These are phyloP conservation scores for Lactarius trivialis DNA, from an alignment of 768 basidiomycete species.

Conservation along the genomic window DNA sequence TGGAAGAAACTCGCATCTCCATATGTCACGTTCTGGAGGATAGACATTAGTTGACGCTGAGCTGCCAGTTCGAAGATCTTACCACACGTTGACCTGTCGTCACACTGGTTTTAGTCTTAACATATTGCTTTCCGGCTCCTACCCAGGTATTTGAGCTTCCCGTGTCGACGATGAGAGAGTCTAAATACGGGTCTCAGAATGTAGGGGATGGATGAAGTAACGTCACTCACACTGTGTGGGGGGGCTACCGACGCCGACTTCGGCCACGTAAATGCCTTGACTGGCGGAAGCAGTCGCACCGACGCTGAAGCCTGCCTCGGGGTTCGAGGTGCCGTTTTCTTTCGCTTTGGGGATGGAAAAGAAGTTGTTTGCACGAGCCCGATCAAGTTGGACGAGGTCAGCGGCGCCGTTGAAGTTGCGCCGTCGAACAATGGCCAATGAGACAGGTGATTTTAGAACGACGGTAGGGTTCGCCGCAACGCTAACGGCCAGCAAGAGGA, in stretches of 20 bases:
- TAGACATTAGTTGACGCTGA: too few relatives aligned
- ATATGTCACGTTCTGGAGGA: too few relatives aligned
- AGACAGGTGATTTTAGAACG: constrained; percentile 26
- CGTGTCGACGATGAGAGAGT: too few relatives aligned
- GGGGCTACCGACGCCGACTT: constrained; percentile 45
- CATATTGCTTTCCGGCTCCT: too few relatives aligned
- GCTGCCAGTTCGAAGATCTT: not conserved
- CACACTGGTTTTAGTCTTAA: too few relatives aligned
- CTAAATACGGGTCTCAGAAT: constrained; percentile 29
- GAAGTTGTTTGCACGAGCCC: constrained; percentile 42
- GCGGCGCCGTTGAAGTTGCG: constrained; percentile 46
- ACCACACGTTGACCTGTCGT: constrained; percentile 52
- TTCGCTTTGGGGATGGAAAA: constrained; percentile 35
- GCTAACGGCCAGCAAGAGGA: constrained; percentile 24
- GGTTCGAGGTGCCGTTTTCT: constrained; percentile 23
- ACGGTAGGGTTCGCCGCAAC: constrained; percentile 26
- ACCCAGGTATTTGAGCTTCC: too few relatives aligned
- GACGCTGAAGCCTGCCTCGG: constrained; percentile 26
- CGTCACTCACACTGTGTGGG: constrained; percentile 41
- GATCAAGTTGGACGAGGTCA: constrained; percentile 47
- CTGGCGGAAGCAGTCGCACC: constrained; percentile 38
- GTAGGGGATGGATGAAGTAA: not conserved
- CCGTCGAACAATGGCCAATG: constrained; percentile 47
- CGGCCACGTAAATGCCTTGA: constrained; percentile 36
- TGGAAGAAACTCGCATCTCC: constrained; percentile 57